Evolutionary conservation across 2,329 filamentous ascomycete genomes (phyloP), one percentile per base, ranked within the genome.

Genomic region (Keithomyces neogunnii): DNA sequence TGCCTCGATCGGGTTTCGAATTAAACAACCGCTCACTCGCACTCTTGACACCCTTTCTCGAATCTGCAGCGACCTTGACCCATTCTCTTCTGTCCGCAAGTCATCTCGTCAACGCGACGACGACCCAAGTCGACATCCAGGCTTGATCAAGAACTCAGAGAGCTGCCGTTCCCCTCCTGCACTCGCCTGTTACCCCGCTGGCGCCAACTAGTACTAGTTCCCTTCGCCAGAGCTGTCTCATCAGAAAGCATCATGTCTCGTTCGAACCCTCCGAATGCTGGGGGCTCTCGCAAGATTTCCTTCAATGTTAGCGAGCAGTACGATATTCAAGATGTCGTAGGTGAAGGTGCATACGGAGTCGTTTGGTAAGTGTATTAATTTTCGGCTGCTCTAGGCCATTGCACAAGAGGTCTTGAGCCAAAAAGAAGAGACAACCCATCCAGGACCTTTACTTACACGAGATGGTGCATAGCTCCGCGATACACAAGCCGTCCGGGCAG

Each of bases 261-360:
- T 63, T 64, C 78, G 53, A 72, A 75, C 63, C 69, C 77, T 58
- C 79, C 75, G 62, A 82, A 75, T 67, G 78, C 76, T 53, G 72
- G 77, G 63, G 80, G 80, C 62, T 85, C 84, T 62, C 82, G 93
- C 68, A 99, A 97, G 81, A 99, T 99, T 69, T 97, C 91, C 51
- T 99, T 99, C 84, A 99, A 99, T 67, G 93, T 99, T 57, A 96
- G 91, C 65, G 93, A 99, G 72, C 93, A 99, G 71, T 99, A 99
- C 69, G 93, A 99, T 66, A 99, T 99, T 60, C 92, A 97, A 70
- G 93, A 99, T 84, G 93, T 99, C 47, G 95, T 99, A 54, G 93
- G 93, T 60, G 93, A 99, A 73, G 93, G 93, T 66, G 93, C 93
- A 58, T 99, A 99, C 66, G 93, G 93, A 69, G 92, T 99, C 59